A percentile compares a stretch with the other conserved stretches of the same genome.
These are phyloP conservation scores for Cercospora sp. DNA, from an alignment of 2,329 filamentous ascomycete species.

Conservation along the genomic window DNA sequence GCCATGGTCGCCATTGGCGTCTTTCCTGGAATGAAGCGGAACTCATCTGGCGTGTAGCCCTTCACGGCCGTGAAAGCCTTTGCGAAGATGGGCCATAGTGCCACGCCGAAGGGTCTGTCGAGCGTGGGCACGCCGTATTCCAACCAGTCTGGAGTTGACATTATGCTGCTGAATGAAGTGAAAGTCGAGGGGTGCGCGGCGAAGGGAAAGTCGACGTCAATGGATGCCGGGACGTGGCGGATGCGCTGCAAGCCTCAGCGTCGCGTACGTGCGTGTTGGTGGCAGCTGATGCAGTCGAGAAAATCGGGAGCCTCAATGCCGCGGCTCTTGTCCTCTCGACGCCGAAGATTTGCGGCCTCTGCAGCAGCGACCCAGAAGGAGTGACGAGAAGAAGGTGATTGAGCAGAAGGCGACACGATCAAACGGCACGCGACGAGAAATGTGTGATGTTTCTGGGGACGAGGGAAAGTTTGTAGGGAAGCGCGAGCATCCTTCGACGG, in stretches of 20 bases:
- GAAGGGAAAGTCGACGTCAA: conserved; percentile 6
- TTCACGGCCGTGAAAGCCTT: conserved; percentile 73
- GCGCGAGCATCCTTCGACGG: not conserved
- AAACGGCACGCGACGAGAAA: conserved; percentile 1
- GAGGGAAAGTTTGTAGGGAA: conserved; percentile 6
- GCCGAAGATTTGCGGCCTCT: not conserved
- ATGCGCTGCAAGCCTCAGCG: conserved; percentile 9
- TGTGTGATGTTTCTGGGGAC: not conserved
- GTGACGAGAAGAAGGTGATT: not conserved
- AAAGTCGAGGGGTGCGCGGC: not conserved
- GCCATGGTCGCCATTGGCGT: conserved; percentile 90
- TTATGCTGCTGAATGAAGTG: conserved; percentile 31
- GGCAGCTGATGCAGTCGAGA: not conserved
- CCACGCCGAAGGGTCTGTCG: conserved; percentile 87
- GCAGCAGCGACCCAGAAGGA: not conserved
- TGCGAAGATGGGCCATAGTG: conserved; percentile 92
- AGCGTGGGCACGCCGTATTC: conserved; percentile 67
- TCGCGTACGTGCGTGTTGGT: conserved; percentile 5
- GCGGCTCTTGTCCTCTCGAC: conserved; percentile 2
- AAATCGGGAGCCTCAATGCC: conserved; percentile 2
- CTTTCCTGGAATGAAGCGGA: conserved; percentile 75
- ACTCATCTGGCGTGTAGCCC: conserved; percentile 83
- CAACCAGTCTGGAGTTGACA: conserved; percentile 56
- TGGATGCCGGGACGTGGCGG: conserved; percentile 1
- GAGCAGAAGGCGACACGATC: not conserved